phyloP scores from a whole-genome alignment of 2,329 filamentous ascomycete genomes.

The Rhynchosporium agropyri region DNA sequence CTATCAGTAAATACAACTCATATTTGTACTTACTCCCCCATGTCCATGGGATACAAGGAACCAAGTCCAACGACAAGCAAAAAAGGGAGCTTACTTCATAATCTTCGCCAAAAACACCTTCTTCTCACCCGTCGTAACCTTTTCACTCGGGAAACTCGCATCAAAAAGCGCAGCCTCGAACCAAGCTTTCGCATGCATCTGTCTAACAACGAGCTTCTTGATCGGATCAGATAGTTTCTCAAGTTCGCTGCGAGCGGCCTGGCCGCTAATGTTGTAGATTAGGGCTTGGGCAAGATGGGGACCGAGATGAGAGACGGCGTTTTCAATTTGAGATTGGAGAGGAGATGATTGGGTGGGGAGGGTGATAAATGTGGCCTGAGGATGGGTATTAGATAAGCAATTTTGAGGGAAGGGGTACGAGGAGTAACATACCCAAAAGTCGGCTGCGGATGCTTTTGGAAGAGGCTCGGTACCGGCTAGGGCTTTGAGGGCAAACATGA shows the following conservation, averaged over 20 bases:
- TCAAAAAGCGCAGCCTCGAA: conserved; percentile 59
- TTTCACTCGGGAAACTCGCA: conserved; percentile 57
- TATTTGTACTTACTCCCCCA: not conserved
- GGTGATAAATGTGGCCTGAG: conserved; percentile 55
- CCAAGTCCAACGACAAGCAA: not conserved
- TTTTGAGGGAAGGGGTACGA: not conserved
- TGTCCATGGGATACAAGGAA: not conserved
- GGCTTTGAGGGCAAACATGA: conserved; percentile 71
- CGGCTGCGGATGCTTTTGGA: conserved; percentile 72
- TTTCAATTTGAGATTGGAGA: conserved; percentile 48
- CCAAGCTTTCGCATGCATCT: conserved; percentile 61
- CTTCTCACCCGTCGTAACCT: conserved; percentile 62
- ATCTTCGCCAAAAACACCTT: conserved; percentile 67
- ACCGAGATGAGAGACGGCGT: conserved; percentile 61
- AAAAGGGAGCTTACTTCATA: conserved; percentile 53
- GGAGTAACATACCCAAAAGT: conserved; percentile 67
- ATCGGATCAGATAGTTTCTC: conserved; percentile 72
- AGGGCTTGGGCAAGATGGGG: conserved; percentile 62
- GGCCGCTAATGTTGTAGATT: conserved; percentile 67
- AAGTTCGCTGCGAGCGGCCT: conserved; percentile 70
- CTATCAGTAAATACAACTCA: conserved; percentile 3
- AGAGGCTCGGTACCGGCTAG: conserved; percentile 72
- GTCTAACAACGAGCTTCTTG: conserved; percentile 64
- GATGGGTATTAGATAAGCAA: conserved; percentile 21
- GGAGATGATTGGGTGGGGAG: conserved; percentile 45